Evolutionary conservation across 768 basidiomycete genomes (phyloP), one percentile per base, ranked within the genome.

Genomic region (Phaeotremella fagi): DNA sequence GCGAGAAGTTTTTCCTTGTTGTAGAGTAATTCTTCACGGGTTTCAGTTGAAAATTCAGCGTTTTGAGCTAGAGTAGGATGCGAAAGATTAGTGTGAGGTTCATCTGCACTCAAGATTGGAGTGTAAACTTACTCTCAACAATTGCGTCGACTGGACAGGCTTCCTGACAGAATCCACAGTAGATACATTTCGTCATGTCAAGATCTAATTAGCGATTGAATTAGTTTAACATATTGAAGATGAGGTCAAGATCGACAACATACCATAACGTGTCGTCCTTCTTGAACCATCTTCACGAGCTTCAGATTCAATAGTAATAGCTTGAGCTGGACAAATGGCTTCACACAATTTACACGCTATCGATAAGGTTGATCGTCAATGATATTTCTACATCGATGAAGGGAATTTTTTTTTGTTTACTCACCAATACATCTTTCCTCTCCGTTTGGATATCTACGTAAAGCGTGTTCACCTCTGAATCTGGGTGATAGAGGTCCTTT

Each of bases 181-280:
- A 99, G 70, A 99, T 99, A 78, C 95, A 98, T 80, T 79, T 98
- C 55, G 95, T 99, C 95, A 99, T 99, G 75, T 99, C 95, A 67
- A 98, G 91, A 77, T 98, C 90, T 92, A 25, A 1, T 3, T 4
- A 35, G n/a, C 9, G n/a, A n/a, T n/a, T n/a, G n/a, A n/a, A n/a
- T n/a, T n/a, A n/a, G n/a, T n/a, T n/a, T n/a, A n/a, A n/a, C n/a
- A n/a, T n/a, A n/a, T n/a, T n/a, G n/a, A n/a, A n/a, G n/a, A n/a
- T n/a, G n/a, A n/a, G n/a, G n/a, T n/a, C n/a, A n/a, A n/a, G n/a
- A n/a, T n/a, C n/a, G n/a, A n/a, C n/a, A n/a, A n/a, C n/a, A n/a
- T 50, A 87, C 90, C 95, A 67, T 98, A 99, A 84, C 90, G 88
- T 26, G 95, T 98, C 53, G 95, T 99, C 77, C 90, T 82, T 71